These are phyloP conservation scores for Mortierella sp. DNA, from an alignment of 371 early-diverging fungal species.

Conservation along the genomic window DNA sequence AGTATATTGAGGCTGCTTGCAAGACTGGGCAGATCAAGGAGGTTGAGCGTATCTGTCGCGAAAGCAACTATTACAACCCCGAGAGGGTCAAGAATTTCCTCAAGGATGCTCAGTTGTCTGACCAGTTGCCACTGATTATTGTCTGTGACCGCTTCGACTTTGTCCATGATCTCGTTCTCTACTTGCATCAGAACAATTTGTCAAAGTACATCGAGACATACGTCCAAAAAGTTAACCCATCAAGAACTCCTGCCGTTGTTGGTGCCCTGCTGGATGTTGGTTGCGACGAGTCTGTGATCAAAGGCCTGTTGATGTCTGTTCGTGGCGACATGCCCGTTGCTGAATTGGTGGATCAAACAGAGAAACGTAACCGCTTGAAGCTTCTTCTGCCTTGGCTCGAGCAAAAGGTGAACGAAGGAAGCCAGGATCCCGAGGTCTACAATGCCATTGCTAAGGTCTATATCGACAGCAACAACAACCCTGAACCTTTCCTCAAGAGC, in stretches of 20 bases:
- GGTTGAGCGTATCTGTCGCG: constrained; percentile 97
- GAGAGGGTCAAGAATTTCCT: constrained; percentile 98
- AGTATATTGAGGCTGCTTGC: constrained; percentile 97
- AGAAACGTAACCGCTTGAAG: constrained; percentile 97
- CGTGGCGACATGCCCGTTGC: constrained; percentile 86
- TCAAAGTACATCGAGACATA: constrained; percentile 98
- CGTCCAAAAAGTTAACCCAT: constrained; percentile 96
- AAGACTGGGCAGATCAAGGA: constrained; percentile 96
- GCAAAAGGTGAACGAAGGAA: constrained; percentile 86
- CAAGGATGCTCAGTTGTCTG: constrained; percentile 95
- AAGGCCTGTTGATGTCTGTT: constrained; percentile 86
- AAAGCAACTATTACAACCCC: constrained; percentile 95
- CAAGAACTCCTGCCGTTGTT: constrained; percentile 95
- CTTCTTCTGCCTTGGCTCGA: constrained; percentile 95
- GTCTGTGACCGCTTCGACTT: constrained; percentile 97
- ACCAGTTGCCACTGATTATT: constrained; percentile 97
- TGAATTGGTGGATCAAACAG: constrained; percentile 92
- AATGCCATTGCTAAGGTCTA: constrained; percentile 98
- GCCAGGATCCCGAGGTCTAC: constrained; percentile 89
- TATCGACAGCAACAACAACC: constrained; percentile 98
- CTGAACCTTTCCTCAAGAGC: constrained; percentile 94
- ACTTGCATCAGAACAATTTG: constrained; percentile 92
- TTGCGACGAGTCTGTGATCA: constrained; percentile 95
- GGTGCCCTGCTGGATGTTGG: constrained; percentile 98
- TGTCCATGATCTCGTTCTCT: constrained; percentile 97